Percentiles rank a stretch among this genome's conserved stretches.
Conservation (phyloP, 75 land plant genomes). For the Pinus taeda region DNA sequence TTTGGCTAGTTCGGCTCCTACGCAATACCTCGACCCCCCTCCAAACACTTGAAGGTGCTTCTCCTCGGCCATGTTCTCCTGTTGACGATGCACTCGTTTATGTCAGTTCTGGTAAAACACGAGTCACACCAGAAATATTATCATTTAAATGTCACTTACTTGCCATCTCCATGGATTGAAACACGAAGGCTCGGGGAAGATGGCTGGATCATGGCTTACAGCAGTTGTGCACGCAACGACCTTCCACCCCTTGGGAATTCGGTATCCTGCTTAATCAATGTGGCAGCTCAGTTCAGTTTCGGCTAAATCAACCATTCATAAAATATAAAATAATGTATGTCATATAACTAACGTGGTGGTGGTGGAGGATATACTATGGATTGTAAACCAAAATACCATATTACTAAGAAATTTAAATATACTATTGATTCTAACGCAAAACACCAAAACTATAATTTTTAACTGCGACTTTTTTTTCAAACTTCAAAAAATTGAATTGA, state of each 20-base stretch:
- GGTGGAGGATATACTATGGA: too few relatives aligned
- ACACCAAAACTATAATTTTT: too few relatives aligned
- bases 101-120: too few relatives aligned
- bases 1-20: conserved; percentile 27
- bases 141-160: conserved; percentile 7
- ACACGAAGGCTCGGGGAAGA: conserved; percentile 21
- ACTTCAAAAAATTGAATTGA: too few relatives aligned
- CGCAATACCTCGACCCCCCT: conserved; percentile 33
- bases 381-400: background rate
- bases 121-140: background rate
- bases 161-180: conserved; percentile 34
- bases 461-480: too few relatives aligned
- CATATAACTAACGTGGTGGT: too few relatives aligned
- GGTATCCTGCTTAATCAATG: conserved; percentile 7
- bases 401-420: background rate
- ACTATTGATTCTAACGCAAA: background rate
- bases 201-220: conserved; percentile 17
- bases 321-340: too few relatives aligned
- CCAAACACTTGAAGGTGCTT: conserved; percentile 27
- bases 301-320: background rate
- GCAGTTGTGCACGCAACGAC: conserved; percentile 24
- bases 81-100: background rate
- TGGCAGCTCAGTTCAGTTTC: background rate
- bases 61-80: background rate
- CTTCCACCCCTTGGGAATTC: conserved; percentile 34